phyloP scores from a whole-genome alignment of 176 grass and related monocot species.

The Poa annua region DNA sequence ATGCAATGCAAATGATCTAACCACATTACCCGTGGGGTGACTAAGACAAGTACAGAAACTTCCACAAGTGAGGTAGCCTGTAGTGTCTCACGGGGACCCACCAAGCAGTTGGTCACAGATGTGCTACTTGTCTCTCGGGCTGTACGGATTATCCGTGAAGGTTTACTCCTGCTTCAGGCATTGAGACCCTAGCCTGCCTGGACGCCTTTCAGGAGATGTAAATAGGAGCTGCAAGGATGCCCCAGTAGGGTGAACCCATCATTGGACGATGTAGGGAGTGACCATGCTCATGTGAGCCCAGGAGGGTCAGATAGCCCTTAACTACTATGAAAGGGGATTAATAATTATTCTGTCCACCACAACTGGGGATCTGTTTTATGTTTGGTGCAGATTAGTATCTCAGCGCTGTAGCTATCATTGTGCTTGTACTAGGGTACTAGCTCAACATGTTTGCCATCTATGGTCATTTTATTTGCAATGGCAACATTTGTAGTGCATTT shows the following conservation, averaged over 20 bases:
- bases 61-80: background rate
- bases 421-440: conserved; percentile 7
- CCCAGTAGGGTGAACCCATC: too few species aligned
- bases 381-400: background rate
- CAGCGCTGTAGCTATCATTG: background rate
- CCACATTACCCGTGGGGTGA: background rate
- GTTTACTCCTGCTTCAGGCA: conserved; percentile 10
- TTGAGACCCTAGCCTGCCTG: background rate
- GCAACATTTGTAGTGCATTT: conserved; percentile 18
- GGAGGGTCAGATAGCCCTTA: background rate
- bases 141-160: background rate
- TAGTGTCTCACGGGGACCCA: background rate
- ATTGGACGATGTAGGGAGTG: background rate
- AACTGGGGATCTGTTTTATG: background rate
- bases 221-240: too few species aligned
- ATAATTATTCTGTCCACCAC: background rate
- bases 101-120: background rate
- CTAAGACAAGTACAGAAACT: background rate
- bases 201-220: background rate
- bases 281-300: background rate
- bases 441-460: conserved; percentile 16
- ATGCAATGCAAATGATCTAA: background rate
- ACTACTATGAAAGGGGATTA: background rate
- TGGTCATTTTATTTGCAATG: conserved; percentile 16
- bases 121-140: background rate